Base-by-base conservation (phyloP, 2,329 filamentous ascomycete genomes). In the Pseudogymnoascus sp. region DNA sequence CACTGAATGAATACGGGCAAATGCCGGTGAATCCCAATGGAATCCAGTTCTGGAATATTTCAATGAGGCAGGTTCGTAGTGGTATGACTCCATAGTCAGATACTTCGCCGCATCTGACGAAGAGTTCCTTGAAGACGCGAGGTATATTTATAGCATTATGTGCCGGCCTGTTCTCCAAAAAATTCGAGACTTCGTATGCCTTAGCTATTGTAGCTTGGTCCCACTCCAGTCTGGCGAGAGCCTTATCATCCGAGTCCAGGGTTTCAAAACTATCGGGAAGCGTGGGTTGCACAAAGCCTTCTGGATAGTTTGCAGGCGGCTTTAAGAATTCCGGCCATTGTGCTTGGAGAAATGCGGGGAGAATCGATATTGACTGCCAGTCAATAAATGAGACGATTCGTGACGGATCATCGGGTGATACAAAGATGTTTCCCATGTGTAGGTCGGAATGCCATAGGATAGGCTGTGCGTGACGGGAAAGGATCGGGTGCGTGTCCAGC, bases 361-460 rank as follows among this genome's bases (percentile, higher is more conserved):
- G 72, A 51, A 77, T 70, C 61, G 72, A 74, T 51, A 71, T 65
- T 1, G 72, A 73, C 66, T 78, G 76, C 77, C 75, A 79, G 65
- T 79, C 76, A 37, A 79, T 76, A 16, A 79, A 75, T 6, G 70
- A 72, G 6, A 74, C 73, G 4, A 79, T 70, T 28, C 69, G 67
- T 36, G 73, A 73, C 8, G 75, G 75, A 57, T 78, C 71, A 3
- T 73, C 70, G 61, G 74, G 70, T n/a, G 73, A 76, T 16, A 79
- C 73, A 62, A 78, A 78, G n/a, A 78, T 75, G 66, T 79, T 79
- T 62, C 76, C 71, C 67, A 74, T 75, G 67, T 79, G 73, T 36
- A 79, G 66, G 67, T 79, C 76, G n/a, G 73, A 74, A 65, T 78
- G 76, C 62, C 74, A 77, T 5, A 79, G 66, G 21, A 48, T n/a